Evolutionary conservation across 768 basidiomycete species (phyloP).

Genomic region (Auricularia sp.): DNA sequence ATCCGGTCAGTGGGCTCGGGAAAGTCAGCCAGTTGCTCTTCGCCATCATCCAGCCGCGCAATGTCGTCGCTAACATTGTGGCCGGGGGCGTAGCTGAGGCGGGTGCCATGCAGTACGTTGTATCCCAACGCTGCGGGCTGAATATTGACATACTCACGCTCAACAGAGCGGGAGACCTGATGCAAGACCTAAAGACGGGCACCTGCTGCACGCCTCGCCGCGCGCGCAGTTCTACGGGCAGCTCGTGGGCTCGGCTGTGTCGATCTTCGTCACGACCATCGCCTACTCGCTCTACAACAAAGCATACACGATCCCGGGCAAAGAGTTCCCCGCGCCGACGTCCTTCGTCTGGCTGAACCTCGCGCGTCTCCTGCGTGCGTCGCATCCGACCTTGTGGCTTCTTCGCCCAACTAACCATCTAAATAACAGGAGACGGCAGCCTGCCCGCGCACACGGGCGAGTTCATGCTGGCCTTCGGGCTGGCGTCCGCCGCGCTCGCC

Average conservation of each 20-base stretch:
- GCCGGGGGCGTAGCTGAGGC: constrained; percentile 96
- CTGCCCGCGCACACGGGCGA: constrained; percentile 62
- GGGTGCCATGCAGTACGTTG: constrained; percentile 76
- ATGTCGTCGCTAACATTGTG: constrained; percentile 95
- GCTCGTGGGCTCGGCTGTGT: constrained; percentile 79
- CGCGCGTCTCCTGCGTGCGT: constrained; percentile 65
- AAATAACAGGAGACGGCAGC: constrained; percentile 60
- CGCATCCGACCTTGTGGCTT: background rate
- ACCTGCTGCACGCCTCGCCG: constrained; percentile 84
- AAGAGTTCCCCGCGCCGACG: constrained; percentile 91
- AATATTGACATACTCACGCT: constrained; percentile 1
- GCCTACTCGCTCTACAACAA: constrained; percentile 81
- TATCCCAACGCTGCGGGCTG: background rate
- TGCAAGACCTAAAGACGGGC: constrained; percentile 99
- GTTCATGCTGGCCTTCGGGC: constrained; percentile 76
- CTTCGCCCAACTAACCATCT: constrained; percentile 2
- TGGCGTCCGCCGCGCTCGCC: constrained; percentile 59
- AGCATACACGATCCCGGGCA: constrained; percentile 84
- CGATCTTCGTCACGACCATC: constrained; percentile 80
- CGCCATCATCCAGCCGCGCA: constrained; percentile 88
- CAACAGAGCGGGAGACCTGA: constrained; percentile 82
- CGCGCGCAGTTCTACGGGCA: constrained; percentile 92
- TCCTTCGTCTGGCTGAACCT: constrained; percentile 88
- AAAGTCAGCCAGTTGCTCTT: constrained; percentile 93
- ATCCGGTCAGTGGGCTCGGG: constrained; percentile 85